Percentiles rank a stretch among this genome's conserved stretches.
Conservation (phyloP, 2,329 filamentous ascomycete species). For the Escovopsis weberi region DNA sequence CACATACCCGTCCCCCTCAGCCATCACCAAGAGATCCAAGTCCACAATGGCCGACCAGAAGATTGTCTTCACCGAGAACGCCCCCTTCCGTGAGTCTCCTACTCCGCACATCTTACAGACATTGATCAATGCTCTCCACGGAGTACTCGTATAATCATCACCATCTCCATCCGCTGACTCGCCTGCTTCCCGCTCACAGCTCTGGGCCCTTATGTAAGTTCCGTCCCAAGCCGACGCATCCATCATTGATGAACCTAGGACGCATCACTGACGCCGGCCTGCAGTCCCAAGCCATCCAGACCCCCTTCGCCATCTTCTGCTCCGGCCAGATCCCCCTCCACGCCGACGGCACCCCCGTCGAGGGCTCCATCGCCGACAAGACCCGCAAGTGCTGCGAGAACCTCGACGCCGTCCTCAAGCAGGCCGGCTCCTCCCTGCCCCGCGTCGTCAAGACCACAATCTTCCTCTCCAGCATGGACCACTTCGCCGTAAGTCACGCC, state of each 20-base stretch:
- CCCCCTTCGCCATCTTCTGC: conserved; percentile 49
- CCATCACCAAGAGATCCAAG: conserved; percentile 5
- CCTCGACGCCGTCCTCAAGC: conserved; percentile 68
- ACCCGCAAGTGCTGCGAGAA: conserved; percentile 55
- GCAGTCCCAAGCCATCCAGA: conserved; percentile 54
- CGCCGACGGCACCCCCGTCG: conserved; percentile 37
- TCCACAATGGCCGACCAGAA: conserved; percentile 33
- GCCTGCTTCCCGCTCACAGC: conserved; percentile 21
- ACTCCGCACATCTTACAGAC: neutral
- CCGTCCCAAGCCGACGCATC: neutral
- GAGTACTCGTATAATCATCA: too few species aligned
- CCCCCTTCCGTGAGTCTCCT: conserved; percentile 35
- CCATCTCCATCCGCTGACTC: neutral
- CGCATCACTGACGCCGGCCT: conserved; percentile 1
- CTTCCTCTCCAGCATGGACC: conserved; percentile 81
- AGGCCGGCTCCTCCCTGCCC: conserved; percentile 61
- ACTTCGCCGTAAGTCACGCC: conserved; percentile 48
- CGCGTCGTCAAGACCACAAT: conserved; percentile 85
- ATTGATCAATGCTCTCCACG: neutral
- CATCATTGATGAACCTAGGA: neutral
- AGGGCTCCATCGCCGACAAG: conserved; percentile 49
- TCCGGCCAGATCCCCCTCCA: conserved; percentile 60
- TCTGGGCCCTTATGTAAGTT: conserved; percentile 48
- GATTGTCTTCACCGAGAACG: conserved; percentile 43
- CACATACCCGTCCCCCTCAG: conserved; percentile 11